Percentiles rank a stretch among this genome's conserved stretches.
phyloP scores from a whole-genome alignment of 1,139 yeast species.

The Hemisphaericaspora xylanilytica region DNA sequence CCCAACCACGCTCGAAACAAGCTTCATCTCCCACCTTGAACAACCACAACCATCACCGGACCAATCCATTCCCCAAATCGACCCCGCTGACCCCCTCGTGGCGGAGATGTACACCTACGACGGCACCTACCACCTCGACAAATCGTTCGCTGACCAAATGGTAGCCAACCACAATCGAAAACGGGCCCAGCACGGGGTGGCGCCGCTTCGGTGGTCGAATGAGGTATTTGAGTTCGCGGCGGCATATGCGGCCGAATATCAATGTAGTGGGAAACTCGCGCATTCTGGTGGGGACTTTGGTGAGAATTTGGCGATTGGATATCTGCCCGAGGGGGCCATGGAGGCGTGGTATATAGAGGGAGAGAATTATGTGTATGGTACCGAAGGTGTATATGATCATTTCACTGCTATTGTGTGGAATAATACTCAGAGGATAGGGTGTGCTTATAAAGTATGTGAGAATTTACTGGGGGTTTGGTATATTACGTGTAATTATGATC shows the following conservation, averaged over 20 bases:
- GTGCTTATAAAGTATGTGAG: slow-evolving; percentile 37
- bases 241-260: slow-evolving; percentile 26
- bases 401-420: slow-evolving; percentile 46
- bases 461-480: slow-evolving; percentile 51
- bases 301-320: slow-evolving; percentile 41
- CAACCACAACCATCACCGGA: too few species aligned
- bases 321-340: slow-evolving; percentile 27
- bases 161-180: slow-evolving; percentile 29
- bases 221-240: slow-evolving; percentile 31
- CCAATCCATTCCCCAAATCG: neutral
- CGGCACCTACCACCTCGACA: slow-evolving; percentile 18
- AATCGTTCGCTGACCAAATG: slow-evolving; percentile 25
- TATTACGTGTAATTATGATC: slow-evolving; percentile 58
- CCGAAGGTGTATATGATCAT: slow-evolving; percentile 32
- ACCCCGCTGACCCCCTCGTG: neutral
- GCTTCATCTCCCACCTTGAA: too few species aligned
- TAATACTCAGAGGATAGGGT: slow-evolving; percentile 31
- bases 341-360: slow-evolving; percentile 42
- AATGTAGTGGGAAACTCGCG: slow-evolving; percentile 33
- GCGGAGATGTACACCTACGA: slow-evolving; percentile 12
- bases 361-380: slow-evolving; percentile 23
- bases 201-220: slow-evolving; percentile 30
- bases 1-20: neutral
- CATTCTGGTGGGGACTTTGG: slow-evolving; percentile 39
- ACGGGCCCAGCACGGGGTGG: slow-evolving; percentile 30